Evolutionary conservation across 108 stramenopile species (phyloP), one percentile per base, ranked within the genome.

Genomic region (Phaeodactylum tricornutum): DNA sequence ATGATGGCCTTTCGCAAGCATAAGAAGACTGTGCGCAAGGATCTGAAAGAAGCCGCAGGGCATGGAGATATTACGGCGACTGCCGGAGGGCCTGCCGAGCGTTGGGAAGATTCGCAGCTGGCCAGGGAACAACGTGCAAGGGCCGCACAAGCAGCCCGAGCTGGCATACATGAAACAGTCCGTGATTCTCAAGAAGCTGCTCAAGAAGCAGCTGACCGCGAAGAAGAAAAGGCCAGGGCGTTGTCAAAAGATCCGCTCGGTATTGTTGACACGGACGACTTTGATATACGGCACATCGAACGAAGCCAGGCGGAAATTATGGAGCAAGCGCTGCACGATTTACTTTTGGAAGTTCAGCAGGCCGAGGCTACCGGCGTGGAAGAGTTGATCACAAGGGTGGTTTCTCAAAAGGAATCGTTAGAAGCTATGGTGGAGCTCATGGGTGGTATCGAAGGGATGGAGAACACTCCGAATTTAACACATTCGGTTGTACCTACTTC

Each of bases 191-290:
- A 69, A 48, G 66, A 80, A 45, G 75, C 79, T 0, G 67, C 62
- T 0, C 67, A 61, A 17, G 81, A 91, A 59, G 55, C 64, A 17
- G 64, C 67, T 40, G 75, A 69, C 38, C 62, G 64, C 3, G 88
- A 86, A 42, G 79, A 81, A 57, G 77, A 77, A 58, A 84, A 79
- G 41, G 46, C 57, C 27, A 74, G 69, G 22, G 56, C 81, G 43
- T 44, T 81, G 25, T 61, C 71, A 33, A 63, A 72, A 21, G 88
- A 91, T 57, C 88, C 88, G 1, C 70, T 91, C 3, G 81, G 81
- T 16, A 59, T 89, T 8, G 55, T 57, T 2, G 55, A 62, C 24
- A 52, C 51, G 25, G 51, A 47, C 6, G 50, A 68, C 7, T 84
- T 86, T 50, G 84, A 86, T 53, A 48, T 91, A 35, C 62, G 65